Conservation (phyloP, 345 rosid genomes). For the Eucalyptus coolabah region DNA sequence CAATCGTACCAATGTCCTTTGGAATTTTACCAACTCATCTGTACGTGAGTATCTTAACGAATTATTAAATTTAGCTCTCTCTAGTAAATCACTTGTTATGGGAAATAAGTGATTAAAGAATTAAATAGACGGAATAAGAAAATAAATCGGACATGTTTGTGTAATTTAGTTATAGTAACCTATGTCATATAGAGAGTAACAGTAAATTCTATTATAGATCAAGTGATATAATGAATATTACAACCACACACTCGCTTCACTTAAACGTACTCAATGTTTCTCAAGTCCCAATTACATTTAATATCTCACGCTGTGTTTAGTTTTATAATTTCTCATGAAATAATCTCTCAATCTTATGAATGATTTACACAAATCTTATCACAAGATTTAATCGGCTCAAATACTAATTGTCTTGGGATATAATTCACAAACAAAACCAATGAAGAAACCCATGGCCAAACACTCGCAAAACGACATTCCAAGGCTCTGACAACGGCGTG, state of each 20-base stretch:
- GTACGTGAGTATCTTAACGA: neutral
- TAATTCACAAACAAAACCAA: neutral
- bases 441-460: neutral
- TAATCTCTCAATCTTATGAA: neutral
- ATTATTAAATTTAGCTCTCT: neutral
- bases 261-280: rapidly evolving
- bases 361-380: neutral
- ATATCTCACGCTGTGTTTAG: neutral
- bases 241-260: rapidly evolving
- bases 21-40: neutral
- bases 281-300: too few relatives aligned
- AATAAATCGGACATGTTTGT: neutral
- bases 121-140: too few relatives aligned
- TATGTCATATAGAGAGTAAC: too few relatives aligned
- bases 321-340: rapidly evolving
- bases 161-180: neutral
- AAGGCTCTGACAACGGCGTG: too few relatives aligned
- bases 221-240: too few relatives aligned
- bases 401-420: rapidly evolving
- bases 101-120: rapidly evolving
- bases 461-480: neutral
- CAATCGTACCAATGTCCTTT: neutral
- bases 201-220: too few relatives aligned
- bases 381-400: too few relatives aligned
- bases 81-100: neutral